A percentile compares a stretch with the other conserved stretches of the same genome.
phyloP scores from a whole-genome alignment of 805 yeast genomes.

The Saccharomycopsis fibuligera region DNA sequence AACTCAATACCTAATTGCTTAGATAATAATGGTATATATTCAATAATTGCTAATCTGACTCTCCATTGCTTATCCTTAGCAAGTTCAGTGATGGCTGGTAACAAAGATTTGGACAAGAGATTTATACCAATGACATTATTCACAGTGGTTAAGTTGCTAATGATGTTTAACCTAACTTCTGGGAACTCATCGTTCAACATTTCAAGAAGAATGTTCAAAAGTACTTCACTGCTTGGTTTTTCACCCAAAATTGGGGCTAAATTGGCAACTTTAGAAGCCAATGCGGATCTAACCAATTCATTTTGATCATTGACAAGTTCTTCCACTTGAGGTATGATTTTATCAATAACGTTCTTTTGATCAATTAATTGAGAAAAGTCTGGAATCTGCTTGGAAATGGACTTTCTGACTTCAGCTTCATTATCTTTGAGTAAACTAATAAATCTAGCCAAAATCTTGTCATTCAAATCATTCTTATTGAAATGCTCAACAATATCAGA shows the following conservation, averaged over 20 bases:
- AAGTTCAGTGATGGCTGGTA: conserved; percentile 93
- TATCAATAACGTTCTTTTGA: conserved; percentile 46
- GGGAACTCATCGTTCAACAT: conserved; percentile 97
- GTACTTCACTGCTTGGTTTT: conserved; percentile 71
- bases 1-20: conserved; percentile 90
- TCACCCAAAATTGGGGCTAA: conserved; percentile 81
- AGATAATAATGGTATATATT: conserved; percentile 91
- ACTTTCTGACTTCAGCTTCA: conserved; percentile 96
- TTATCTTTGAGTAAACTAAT: conserved; percentile 77
- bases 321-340: conserved; percentile 77
- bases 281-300: conserved; percentile 87
- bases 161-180: conserved; percentile 90
- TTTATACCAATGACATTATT: conserved; percentile 93
- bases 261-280: conserved; percentile 83
- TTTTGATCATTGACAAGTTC: conserved; percentile 84
- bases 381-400: conserved; percentile 87
- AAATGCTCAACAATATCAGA: conserved; percentile 65
- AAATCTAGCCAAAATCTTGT: conserved; percentile 46
- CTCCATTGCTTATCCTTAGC: conserved; percentile 98
- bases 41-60: conserved; percentile 92
- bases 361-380: conserved; percentile 53
- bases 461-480: conserved; percentile 47
- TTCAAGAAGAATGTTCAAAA: conserved; percentile 81
- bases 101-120: conserved; percentile 71
- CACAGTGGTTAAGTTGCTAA: conserved; percentile 84